phyloP scores from a whole-genome alignment of 2,329 filamentous ascomycete species.

The Xenoacremonium recifei region DNA sequence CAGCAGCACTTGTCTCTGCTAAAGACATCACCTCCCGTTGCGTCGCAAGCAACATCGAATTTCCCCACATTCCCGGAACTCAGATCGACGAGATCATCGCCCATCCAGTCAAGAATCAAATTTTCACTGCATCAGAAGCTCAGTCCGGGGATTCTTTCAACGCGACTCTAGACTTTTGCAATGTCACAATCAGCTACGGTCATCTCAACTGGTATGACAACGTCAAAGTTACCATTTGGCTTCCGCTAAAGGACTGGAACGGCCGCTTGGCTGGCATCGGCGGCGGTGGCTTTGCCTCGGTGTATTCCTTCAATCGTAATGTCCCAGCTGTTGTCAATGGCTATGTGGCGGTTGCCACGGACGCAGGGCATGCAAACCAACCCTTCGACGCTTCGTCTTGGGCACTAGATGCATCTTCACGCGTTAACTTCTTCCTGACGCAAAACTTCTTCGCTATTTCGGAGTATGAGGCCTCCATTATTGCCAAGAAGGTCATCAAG shows the following conservation, averaged over 20 bases:
- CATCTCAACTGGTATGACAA: conserved; percentile 11
- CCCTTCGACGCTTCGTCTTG: conserved; percentile 4
- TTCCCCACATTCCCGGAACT: too few relatives aligned
- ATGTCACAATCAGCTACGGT: conserved; percentile 14
- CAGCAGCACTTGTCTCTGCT: too few relatives aligned
- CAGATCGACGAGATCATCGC: too few relatives aligned
- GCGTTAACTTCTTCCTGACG: conserved; percentile 12
- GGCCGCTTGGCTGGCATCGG: conserved; percentile 11
- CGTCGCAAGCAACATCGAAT: too few relatives aligned
- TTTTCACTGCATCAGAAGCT: too few relatives aligned
- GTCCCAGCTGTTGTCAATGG: conserved; percentile 9
- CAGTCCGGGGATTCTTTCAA: too few relatives aligned
- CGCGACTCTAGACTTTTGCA: too few relatives aligned
- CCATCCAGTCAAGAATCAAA: too few relatives aligned
- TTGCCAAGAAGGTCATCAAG: conserved; percentile 7
- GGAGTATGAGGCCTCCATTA: conserved; percentile 9
- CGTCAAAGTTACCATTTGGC: conserved; percentile 12
- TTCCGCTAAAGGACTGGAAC: conserved; percentile 11
- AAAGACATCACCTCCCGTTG: too few relatives aligned
- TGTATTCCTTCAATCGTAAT: conserved; percentile 7
- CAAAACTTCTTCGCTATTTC: conserved; percentile 12
- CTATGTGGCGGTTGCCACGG: conserved; percentile 13
- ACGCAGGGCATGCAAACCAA: conserved; percentile 10
- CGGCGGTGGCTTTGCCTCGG: conserved; percentile 12
- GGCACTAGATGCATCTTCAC: conserved; percentile 9